Conservation (phyloP, 495 filamentous ascomycete genomes). For the Xylaria flabelliformis region DNA sequence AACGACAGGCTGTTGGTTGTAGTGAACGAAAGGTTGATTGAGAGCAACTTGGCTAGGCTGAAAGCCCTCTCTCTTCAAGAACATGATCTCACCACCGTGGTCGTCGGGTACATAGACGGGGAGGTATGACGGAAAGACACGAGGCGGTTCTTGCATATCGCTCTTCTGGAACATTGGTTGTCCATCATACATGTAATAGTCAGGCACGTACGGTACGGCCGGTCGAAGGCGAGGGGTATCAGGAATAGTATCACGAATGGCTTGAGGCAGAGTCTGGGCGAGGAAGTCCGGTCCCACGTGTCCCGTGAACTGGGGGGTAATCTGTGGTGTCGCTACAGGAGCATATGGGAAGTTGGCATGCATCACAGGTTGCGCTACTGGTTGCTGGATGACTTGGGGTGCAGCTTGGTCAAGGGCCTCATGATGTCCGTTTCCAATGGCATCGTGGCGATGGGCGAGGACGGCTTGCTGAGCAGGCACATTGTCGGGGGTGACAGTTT, state of each 20-base stretch:
- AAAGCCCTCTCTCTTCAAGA: background rate
- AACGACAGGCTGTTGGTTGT: too few relatives aligned
- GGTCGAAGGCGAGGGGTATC: background rate
- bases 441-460: background rate
- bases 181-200: background rate
- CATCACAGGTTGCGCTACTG: too few relatives aligned
- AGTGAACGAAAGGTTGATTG: too few relatives aligned
- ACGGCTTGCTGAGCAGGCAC: background rate
- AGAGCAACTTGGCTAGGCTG: too few relatives aligned
- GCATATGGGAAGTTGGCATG: too few relatives aligned
- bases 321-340: too few relatives aligned
- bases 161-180: background rate
- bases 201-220: background rate
- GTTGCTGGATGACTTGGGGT: background rate
- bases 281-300: too few relatives aligned
- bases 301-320: too few relatives aligned
- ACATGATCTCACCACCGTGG: background rate
- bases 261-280: too few relatives aligned
- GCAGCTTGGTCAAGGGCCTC: background rate
- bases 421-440: background rate
- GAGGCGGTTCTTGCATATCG: background rate
- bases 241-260: background rate
- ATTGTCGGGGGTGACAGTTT: background rate
- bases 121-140: background rate
- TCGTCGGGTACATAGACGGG: background rate